Conservation (phyloP, 441 rosid species). For the Cnidoscolus chayamansa region DNA sequence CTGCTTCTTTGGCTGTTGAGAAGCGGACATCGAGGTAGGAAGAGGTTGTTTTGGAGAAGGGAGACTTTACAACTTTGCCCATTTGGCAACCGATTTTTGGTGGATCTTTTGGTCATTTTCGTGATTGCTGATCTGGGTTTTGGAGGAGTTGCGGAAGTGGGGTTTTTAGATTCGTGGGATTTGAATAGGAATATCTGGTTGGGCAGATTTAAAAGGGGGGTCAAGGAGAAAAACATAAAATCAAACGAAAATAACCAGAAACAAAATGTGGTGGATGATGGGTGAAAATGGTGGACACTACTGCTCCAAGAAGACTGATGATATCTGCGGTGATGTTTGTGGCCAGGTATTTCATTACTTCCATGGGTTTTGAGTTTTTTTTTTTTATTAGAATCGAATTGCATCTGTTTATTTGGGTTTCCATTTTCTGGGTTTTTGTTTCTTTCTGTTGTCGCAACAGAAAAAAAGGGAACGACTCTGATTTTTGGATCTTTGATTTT, state of each 20-base stretch:
- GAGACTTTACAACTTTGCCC: neutral
- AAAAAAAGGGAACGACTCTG: neutral
- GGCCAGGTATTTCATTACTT: slow-evolving; percentile 56
- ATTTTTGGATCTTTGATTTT: neutral
- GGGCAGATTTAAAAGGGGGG: no score
- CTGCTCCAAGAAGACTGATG: slow-evolving; percentile 86
- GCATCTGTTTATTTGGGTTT: neutral
- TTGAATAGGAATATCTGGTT: neutral
- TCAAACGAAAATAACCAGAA: no score
- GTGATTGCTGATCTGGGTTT: slow-evolving; percentile 24
- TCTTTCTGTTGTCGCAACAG: neutral
- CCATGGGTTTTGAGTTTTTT: neutral
- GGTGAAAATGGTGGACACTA: slow-evolving; percentile 72
- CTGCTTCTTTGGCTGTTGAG: slow-evolving; percentile 5
- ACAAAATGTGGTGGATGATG: slow-evolving; percentile 88
- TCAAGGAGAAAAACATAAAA: no score
- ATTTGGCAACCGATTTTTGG: neutral
- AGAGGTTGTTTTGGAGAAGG: neutral
- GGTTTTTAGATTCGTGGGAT: slow-evolving; percentile 15
- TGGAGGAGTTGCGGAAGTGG: neutral
- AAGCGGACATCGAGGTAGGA: slow-evolving; percentile 21
- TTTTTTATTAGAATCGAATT: neutral
- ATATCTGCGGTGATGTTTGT: slow-evolving; percentile 69
- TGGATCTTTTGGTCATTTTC: slow-evolving; percentile 17
- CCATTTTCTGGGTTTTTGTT: neutral